These are phyloP conservation scores for Garcia nutans DNA, from an alignment of 345 rosid species.

Conservation along the genomic window DNA sequence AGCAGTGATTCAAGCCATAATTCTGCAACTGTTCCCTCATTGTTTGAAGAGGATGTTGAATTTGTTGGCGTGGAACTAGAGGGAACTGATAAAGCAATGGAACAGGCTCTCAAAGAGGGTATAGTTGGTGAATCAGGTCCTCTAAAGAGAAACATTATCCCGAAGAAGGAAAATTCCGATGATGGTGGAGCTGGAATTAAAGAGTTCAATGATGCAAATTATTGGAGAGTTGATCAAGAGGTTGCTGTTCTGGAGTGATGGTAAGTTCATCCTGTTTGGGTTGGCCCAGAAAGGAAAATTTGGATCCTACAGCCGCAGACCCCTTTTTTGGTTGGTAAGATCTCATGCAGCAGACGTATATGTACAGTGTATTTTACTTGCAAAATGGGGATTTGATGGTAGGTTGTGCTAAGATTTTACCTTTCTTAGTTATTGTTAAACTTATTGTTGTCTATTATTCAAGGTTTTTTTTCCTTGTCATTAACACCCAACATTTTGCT, in stretches of 20 bases:
- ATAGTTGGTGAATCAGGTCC: slow-evolving; percentile 96
- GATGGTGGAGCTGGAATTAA: slow-evolving; percentile 56
- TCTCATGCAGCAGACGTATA: slow-evolving; percentile 27
- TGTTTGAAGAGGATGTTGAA: slow-evolving; percentile 97
- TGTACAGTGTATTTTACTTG: slow-evolving; percentile 55
- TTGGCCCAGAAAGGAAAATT: slow-evolving; percentile 7
- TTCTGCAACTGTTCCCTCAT: slow-evolving; percentile 50
- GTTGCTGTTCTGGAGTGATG: slow-evolving; percentile 74
- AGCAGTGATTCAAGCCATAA: slow-evolving; percentile 37
- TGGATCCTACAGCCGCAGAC: slow-evolving; percentile 19
- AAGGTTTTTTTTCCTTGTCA: slow-evolving; percentile 27
- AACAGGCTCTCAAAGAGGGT: slow-evolving; percentile 86
- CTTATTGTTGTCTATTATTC: slow-evolving; percentile 32
- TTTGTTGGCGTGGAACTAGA: slow-evolving; percentile 87
- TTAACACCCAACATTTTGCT: slow-evolving; percentile 17
- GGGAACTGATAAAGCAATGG: slow-evolving; percentile 96
- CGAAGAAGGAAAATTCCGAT: slow-evolving; percentile 55
- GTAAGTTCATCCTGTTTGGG: slow-evolving; percentile 9
- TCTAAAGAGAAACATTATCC: slow-evolving; percentile 54
- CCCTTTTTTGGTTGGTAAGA: slow-evolving; percentile 26
- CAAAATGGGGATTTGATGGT: slow-evolving; percentile 30
- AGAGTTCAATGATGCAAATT: slow-evolving; percentile 88
- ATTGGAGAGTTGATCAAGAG: slow-evolving; percentile 94
- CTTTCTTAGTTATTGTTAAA: slow-evolving; percentile 29
- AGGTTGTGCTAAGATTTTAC: slow-evolving; percentile 37